Conservation (phyloP, 495 filamentous ascomycete genomes). For the Talaromyces liani region DNA sequence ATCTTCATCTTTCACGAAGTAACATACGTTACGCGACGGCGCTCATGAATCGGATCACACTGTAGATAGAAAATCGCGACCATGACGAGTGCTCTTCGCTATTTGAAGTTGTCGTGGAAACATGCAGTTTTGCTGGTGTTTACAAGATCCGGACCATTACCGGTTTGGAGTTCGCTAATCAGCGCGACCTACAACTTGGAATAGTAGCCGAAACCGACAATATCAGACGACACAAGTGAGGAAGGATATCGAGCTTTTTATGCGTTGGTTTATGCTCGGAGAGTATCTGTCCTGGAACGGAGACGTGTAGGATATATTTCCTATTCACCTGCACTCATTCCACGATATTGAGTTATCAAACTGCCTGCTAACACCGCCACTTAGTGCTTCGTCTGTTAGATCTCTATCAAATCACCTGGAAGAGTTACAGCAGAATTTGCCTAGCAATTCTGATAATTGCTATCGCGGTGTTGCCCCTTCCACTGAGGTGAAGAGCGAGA, state of each 20-base stretch:
- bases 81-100: background rate
- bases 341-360: background rate
- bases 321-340: background rate
- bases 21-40: background rate
- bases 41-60: background rate
- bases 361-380: background rate
- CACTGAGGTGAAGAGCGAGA: background rate
- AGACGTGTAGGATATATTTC: background rate
- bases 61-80: background rate
- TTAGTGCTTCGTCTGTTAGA: background rate
- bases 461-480: background rate
- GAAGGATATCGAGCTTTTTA: background rate
- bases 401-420: background rate
- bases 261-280: background rate
- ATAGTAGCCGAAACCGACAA: background rate
- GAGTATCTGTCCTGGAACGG: background rate
- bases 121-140: background rate
- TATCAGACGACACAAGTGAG: background rate
- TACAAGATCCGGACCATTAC: background rate
- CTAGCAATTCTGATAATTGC: background rate
- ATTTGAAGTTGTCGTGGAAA: background rate
- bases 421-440: background rate
- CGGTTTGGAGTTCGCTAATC: background rate
- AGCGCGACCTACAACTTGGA: background rate
- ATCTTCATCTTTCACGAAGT: background rate